Evolutionary conservation across 352 stramenopile species (phyloP).

Genomic region (Pelagophyceae sp.): DNA sequence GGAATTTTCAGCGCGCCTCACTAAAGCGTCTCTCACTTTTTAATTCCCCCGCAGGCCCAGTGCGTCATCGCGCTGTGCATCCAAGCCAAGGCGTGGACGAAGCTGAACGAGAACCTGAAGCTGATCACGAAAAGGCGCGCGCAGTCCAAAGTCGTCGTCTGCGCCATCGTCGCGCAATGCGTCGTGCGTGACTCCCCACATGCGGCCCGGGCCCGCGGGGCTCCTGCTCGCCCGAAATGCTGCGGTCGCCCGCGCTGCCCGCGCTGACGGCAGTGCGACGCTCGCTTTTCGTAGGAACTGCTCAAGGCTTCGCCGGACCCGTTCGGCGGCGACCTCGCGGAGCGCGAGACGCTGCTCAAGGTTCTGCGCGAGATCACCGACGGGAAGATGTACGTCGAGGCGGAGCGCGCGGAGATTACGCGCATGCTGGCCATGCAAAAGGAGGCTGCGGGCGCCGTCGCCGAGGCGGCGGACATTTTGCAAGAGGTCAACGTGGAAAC

Average conservation of each 20-base stretch:
- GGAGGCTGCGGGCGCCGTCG: slow-evolving; percentile 79
- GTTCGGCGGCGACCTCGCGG: slow-evolving; percentile 58
- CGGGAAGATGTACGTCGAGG: slow-evolving; percentile 96
- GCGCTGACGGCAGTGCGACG: neutral
- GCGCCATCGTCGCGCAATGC: slow-evolving; percentile 52
- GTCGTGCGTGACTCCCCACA: too few relatives aligned
- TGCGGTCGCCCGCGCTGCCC: neutral
- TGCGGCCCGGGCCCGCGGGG: too few relatives aligned
- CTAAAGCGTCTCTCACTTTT: slow-evolving; percentile 16
- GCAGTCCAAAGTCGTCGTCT: slow-evolving; percentile 71
- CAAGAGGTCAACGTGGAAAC: slow-evolving; percentile 97
- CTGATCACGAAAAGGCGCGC: slow-evolving; percentile 72
- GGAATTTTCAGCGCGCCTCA: too few relatives aligned
- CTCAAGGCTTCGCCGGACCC: slow-evolving; percentile 25
- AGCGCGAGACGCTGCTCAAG: slow-evolving; percentile 79
- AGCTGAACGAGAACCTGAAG: slow-evolving; percentile 69
- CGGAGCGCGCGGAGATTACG: slow-evolving; percentile 82
- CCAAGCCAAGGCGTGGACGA: slow-evolving; percentile 61
- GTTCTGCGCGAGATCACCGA: slow-evolving; percentile 83
- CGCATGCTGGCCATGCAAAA: slow-evolving; percentile 80
- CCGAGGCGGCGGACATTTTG: slow-evolving; percentile 80
- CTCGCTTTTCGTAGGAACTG: neutral
- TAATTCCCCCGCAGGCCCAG: slow-evolving; percentile 61
- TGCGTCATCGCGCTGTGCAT: slow-evolving; percentile 60
- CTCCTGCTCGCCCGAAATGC: slow-evolving; percentile 38